phyloP scores from a whole-genome alignment of 352 stramenopile genomes.

The Phytopythium chamaehyphon region DNA sequence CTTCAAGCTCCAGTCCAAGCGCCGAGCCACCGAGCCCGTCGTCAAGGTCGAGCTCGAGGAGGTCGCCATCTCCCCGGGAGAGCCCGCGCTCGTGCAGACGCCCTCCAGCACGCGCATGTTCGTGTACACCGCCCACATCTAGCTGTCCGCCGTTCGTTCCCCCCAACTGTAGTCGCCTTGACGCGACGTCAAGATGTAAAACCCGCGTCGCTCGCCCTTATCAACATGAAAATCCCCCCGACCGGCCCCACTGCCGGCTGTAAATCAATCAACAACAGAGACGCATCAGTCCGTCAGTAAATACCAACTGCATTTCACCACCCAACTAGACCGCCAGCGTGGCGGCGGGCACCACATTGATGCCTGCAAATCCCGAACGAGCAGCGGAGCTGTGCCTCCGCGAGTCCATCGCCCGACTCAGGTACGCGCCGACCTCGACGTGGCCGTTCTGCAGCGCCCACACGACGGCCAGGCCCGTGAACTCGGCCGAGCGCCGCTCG shows the following conservation, averaged over 20 bases:
- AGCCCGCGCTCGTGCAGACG: constrained; percentile 16
- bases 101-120: constrained; percentile 33
- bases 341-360: not conserved
- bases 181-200: not conserved
- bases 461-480: constrained; percentile 22
- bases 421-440: constrained; percentile 17
- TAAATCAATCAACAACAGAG: not conserved
- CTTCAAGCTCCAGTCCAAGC: constrained; percentile 14
- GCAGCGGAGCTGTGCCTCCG: no score
- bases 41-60: constrained; percentile 27
- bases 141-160: not conserved
- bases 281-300: not conserved
- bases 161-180: not conserved
- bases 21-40: not conserved
- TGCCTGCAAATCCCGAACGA: not conserved
- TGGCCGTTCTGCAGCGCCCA: constrained; percentile 29
- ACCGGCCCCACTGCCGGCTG: no score
- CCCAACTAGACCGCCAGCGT: not conserved
- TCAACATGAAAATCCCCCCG: no score
- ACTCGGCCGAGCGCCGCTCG: constrained; percentile 16
- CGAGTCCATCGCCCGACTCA: not conserved
- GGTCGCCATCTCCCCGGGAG: constrained; percentile 41
- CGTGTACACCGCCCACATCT: constrained; percentile 55
- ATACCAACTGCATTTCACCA: not conserved
- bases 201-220: no score